Percentiles rank a stretch among this genome's conserved stretches.
Conservation (phyloP, 148 eudicot species). For the Rhododendron griersonianum region DNA sequence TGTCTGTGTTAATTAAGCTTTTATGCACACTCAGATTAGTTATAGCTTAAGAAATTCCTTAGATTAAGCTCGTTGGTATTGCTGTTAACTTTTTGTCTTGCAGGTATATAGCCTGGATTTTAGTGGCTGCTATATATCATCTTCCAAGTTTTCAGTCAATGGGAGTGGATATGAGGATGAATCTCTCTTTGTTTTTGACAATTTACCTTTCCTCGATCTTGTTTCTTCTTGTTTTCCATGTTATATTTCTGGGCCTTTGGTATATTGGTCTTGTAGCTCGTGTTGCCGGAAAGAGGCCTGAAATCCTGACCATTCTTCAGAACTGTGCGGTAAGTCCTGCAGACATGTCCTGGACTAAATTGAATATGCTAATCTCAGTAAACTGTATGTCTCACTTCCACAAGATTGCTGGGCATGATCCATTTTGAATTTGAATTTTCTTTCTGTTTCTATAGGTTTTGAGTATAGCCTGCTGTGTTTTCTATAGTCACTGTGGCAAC, state of each 20-base stretch:
- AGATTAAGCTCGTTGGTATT: background rate
- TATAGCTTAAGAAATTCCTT: background rate
- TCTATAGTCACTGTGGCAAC: conserved; percentile 99
- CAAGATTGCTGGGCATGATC: background rate
- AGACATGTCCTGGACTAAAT: background rate
- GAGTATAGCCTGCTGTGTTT: conserved; percentile 95
- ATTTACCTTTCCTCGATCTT: conserved; percentile 78
- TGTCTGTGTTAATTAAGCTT: background rate
- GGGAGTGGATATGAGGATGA: conserved; percentile 99
- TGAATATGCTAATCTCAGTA: background rate
- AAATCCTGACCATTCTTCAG: conserved; percentile 79
- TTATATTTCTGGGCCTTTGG: conserved; percentile 91
- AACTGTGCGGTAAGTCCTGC: conserved; percentile 81
- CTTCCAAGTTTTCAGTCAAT: conserved; percentile 97
- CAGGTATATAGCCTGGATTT: conserved; percentile 97
- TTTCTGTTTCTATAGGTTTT: conserved; percentile 58
- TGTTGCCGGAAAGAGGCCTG: conserved; percentile 89
- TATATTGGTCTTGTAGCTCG: conserved; percentile 96
- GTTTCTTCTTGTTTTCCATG: conserved; percentile 87
- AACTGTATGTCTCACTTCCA: background rate
- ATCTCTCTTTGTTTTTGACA: conserved; percentile 88
- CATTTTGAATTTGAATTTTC: conserved; percentile 7
- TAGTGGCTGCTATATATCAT: conserved; percentile 89
- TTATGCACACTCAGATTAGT: background rate
- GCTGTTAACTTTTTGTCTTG: conserved; percentile 14